Percentiles rank a stretch among this genome's conserved stretches.
phyloP scores from a whole-genome alignment of 2,329 filamentous ascomycete genomes.

The Thelonectria blattea region DNA sequence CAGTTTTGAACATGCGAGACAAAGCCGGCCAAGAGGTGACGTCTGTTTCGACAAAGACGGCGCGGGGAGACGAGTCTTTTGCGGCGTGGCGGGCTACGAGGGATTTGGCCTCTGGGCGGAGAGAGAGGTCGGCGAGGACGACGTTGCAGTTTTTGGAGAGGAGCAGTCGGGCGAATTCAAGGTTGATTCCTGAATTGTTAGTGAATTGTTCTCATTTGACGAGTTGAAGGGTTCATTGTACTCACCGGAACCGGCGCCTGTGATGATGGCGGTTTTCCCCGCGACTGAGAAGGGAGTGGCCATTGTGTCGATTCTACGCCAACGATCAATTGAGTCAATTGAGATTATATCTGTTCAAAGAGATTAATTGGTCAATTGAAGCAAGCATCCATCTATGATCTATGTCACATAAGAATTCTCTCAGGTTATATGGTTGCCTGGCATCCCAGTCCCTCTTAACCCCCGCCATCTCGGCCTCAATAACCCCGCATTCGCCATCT shows the following conservation, averaged over 20 bases:
- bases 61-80: slow-evolving; percentile 35
- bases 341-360: too few species aligned
- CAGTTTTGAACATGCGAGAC: slow-evolving; percentile 42
- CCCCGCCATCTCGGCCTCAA: background rate
- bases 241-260: slow-evolving; percentile 39
- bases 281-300: slow-evolving; percentile 27
- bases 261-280: slow-evolving; percentile 40
- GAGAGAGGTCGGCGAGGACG: slow-evolving; percentile 50
- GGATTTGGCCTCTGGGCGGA: slow-evolving; percentile 49
- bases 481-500: slow-evolving; percentile 31
- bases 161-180: slow-evolving; percentile 51
- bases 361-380: too few species aligned
- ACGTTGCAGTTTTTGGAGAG: slow-evolving; percentile 51
- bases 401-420: too few species aligned
- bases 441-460: background rate
- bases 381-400: too few species aligned
- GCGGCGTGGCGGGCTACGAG: slow-evolving; percentile 38
- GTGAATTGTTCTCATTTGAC: too few species aligned
- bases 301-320: background rate
- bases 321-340: too few species aligned
- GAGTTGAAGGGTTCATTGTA: background rate
- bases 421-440: slow-evolving; percentile 6
- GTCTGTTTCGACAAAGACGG: slow-evolving; percentile 52
- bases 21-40: slow-evolving; percentile 51
- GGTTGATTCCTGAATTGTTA: slow-evolving; percentile 47